Conservation (phyloP, 2,329 filamentous ascomycete species). For the Colletotrichum musicola region DNA sequence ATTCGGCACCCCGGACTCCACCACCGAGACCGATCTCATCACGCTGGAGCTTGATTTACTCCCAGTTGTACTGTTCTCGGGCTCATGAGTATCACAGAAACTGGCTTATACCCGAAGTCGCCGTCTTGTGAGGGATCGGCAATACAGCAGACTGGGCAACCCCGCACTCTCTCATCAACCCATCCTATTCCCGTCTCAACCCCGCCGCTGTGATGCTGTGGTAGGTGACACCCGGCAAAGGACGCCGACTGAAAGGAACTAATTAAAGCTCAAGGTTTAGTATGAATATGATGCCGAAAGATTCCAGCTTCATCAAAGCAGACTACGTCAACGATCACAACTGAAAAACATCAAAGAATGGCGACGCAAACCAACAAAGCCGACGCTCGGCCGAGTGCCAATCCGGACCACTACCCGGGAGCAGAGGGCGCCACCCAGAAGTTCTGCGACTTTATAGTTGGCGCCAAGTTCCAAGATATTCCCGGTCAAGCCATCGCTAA, state of each 20-base stretch:
- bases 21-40: no score
- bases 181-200: conserved; percentile 9
- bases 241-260: not conserved
- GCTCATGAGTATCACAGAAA: no score
- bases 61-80: no score
- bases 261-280: not conserved
- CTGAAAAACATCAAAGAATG: not conserved
- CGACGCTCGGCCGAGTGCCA: not conserved
- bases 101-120: conserved; percentile 5
- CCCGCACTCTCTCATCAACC: not conserved
- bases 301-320: no score
- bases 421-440: conserved; percentile 12
- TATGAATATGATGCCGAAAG: not conserved
- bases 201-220: not conserved
- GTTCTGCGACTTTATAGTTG: conserved; percentile 13
- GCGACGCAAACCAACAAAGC: not conserved
- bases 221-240: conserved; percentile 3
- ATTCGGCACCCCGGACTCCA: no score
- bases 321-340: not conserved
- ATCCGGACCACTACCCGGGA: not conserved
- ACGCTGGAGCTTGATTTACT: no score
- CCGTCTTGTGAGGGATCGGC: not conserved
- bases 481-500: conserved; percentile 28
- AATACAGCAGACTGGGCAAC: not conserved
- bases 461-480: not conserved